Evolutionary conservation across 2,329 filamentous ascomycete genomes (phyloP).

Genomic region (Aspergillus thermomutatus): DNA sequence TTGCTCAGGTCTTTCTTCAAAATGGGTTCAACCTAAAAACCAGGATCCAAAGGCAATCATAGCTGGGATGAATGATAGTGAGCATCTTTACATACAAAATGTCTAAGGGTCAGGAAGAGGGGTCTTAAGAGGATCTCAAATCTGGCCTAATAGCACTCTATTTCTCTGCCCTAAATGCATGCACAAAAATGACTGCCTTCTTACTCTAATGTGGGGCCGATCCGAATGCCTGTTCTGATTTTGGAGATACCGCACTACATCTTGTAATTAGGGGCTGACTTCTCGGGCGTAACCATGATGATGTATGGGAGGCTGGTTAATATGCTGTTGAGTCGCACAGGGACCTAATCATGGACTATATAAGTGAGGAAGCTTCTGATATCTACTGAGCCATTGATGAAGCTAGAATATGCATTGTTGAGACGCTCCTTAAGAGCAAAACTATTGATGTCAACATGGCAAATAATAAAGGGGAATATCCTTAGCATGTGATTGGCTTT

Average conservation of each 20-base stretch:
- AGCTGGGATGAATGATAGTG: conserved; percentile 4
- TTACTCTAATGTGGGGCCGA: conserved; percentile 11
- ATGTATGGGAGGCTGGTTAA: conserved; percentile 10
- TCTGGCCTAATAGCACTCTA: conserved; percentile 13
- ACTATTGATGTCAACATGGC: conserved; percentile 12
- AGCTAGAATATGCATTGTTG: conserved; percentile 7
- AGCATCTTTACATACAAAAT: neutral
- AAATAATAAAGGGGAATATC: conserved; percentile 12
- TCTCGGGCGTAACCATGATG: conserved; percentile 9
- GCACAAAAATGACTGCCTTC: conserved; percentile 10
- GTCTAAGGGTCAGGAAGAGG: neutral
- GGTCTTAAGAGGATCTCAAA: conserved; percentile 2
- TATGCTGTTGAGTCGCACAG: conserved; percentile 10
- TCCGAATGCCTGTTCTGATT: conserved; percentile 10
- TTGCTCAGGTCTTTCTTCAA: conserved; percentile 9
- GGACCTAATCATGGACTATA: conserved; percentile 8
- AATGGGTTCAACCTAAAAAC: conserved; percentile 9
- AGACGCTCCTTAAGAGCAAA: conserved; percentile 9
- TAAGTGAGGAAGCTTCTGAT: conserved; percentile 8
- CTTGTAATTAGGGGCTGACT: conserved; percentile 11
- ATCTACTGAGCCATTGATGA: conserved; percentile 8
- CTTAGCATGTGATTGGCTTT: conserved; percentile 14
- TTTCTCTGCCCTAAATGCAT: conserved; percentile 13
- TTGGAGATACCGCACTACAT: conserved; percentile 16
- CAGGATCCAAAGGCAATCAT: conserved; percentile 5